A percentile compares a stretch with the other conserved stretches of the same genome.
Evolutionary conservation across 179 eudicot species (phyloP).

Genomic region (Spergularia azorica): DNA sequence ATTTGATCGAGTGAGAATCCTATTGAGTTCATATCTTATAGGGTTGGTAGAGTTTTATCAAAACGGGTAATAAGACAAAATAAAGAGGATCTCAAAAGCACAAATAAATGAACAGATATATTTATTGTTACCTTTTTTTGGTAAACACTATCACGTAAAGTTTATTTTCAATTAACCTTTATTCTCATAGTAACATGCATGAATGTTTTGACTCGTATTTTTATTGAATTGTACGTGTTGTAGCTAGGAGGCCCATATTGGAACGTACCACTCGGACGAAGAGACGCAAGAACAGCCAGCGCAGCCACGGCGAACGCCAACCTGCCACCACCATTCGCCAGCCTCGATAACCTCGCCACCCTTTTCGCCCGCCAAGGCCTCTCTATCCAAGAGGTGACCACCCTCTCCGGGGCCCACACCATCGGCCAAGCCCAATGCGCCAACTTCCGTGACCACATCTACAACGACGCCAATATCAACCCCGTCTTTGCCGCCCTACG

Average conservation of each 20-base stretch:
- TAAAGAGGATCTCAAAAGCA: no score
- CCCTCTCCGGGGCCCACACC: slow-evolving; percentile 56
- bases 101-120: no score
- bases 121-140: no score
- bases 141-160: no score
- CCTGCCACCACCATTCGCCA: slow-evolving; percentile 29
- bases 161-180: no score
- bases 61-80: no score
- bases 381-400: slow-evolving; percentile 40
- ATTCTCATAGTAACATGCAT: not conserved
- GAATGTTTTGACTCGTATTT: not conserved
- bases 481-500: slow-evolving; percentile 38
- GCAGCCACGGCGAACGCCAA: slow-evolving; percentile 25
- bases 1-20: no score
- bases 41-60: no score
- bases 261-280: slow-evolving; percentile 37
- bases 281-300: slow-evolving; percentile 37
- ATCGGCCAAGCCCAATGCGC: slow-evolving; percentile 51
- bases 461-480: slow-evolving; percentile 52
- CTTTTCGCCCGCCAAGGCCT: slow-evolving; percentile 32
- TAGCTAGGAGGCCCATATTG: slow-evolving; percentile 44
- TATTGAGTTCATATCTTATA: no score
- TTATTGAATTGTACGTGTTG: not conserved
- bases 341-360: slow-evolving; percentile 13
- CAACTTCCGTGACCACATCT: slow-evolving; percentile 41